Evolutionary conservation across 257 asterid genomes (phyloP).

Genomic region (Solanum lignicaule): DNA sequence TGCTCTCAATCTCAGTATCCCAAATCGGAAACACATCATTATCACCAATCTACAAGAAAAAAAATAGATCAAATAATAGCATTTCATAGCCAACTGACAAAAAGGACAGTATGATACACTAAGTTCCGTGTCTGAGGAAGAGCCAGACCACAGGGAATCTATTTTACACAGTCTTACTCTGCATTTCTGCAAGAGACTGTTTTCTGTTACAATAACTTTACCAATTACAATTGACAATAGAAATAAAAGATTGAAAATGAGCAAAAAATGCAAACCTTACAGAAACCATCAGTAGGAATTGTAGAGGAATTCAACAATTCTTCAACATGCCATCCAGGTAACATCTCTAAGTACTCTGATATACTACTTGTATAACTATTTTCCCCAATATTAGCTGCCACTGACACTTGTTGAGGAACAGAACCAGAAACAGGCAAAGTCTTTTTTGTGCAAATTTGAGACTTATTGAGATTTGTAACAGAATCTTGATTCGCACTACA

Average conservation of each 20-base stretch:
- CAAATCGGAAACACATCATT: slow-evolving; percentile 42
- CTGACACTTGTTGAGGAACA: slow-evolving; percentile 5
- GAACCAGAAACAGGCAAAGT: neutral
- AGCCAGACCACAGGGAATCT: too few relatives aligned
- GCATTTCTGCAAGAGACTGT: neutral
- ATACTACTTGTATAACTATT: slow-evolving; percentile 40
- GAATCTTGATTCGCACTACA: slow-evolving; percentile 10
- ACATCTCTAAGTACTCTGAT: slow-evolving; percentile 67
- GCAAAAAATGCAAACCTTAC: slow-evolving; percentile 35
- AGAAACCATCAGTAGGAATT: slow-evolving; percentile 27
- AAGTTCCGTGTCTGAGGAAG: too few relatives aligned
- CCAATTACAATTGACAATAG: too few relatives aligned
- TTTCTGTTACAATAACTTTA: neutral
- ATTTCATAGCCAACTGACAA: neutral
- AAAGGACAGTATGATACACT: too few relatives aligned
- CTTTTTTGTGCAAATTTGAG: slow-evolving; percentile 13
- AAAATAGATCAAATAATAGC: neutral
- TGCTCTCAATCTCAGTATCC: slow-evolving; percentile 30
- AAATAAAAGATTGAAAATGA: neutral
- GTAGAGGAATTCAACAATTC: slow-evolving; percentile 61
- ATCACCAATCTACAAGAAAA: slow-evolving; percentile 31
- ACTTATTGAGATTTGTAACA: slow-evolving; percentile 17
- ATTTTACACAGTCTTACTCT: neutral
- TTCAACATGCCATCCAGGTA: slow-evolving; percentile 93
- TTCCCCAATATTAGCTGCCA: neutral